Base-by-base conservation (phyloP, 805 yeast species). In the Candida sithepensis region DNA sequence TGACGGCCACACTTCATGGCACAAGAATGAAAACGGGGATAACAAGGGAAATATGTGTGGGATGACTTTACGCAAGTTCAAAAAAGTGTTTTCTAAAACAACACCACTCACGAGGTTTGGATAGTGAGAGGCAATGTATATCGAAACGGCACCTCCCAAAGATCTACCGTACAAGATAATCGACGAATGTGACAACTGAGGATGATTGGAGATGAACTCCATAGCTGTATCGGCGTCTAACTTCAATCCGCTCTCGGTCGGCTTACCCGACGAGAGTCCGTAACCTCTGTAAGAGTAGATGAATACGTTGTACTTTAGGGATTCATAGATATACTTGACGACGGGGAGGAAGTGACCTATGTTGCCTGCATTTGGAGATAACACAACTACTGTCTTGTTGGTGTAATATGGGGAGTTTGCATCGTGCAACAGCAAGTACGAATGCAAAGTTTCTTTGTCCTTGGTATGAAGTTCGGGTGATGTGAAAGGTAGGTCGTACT, bases 321-420 rank as follows among this genome's bases (percentile, higher is more conserved):
- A 67, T 42, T 72, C 67, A 65, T 79, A 87, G 52, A 91, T 81
- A 9, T 84, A 64, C 42, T 82, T 73, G 2, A 87, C 96, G 8
- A 89, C 78, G 1, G 97, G 96, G 42, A 92, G 69, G 24, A 86
- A 83, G 61, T 88, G 89, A 16, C 98, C 98, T 53, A 92, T 92
- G 64, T 94, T 92, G 4, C 98, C 98, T 2, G 97, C 97, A 66
- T 92, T 92, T 4, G 98, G 98, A 42, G 90, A 82, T 44, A 91
- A 72, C 19, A 94, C 75, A 22, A 94, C 59, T 10, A 92, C 76
- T 0, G 97, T 88, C 54, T 84, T 86, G 52, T 78, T 72, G 28
- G 74, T 65, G 48, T 81, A 77, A 19, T 48, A 53, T 3, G 70
- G 57, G 3, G 59, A 49, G 12, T 56, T 54, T 4, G 61, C 55